These are phyloP conservation scores for Wickerhamomyces strasburgensis DNA, from an alignment of 805 yeast species.

Conservation along the genomic window DNA sequence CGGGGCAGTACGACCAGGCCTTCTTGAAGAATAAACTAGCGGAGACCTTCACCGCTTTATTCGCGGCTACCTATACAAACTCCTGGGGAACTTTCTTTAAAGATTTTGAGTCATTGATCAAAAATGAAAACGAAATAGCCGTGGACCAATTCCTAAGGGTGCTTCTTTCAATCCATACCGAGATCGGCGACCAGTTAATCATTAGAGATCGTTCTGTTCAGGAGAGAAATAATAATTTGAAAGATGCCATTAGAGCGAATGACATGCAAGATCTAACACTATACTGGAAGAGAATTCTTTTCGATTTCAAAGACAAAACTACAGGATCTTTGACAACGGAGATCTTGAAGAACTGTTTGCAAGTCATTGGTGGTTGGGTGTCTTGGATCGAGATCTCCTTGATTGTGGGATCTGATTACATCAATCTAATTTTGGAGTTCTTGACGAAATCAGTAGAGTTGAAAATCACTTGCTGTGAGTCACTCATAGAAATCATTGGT, in stretches of 20 bases:
- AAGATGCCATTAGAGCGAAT: slow-evolving; percentile 73
- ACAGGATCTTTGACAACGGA: slow-evolving; percentile 31
- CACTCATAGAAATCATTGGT: slow-evolving; percentile 59
- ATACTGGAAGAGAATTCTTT: slow-evolving; percentile 62
- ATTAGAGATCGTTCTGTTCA: slow-evolving; percentile 57
- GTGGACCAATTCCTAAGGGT: slow-evolving; percentile 73
- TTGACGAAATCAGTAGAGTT: slow-evolving; percentile 36
- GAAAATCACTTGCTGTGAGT: slow-evolving; percentile 28
- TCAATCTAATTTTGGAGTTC: slow-evolving; percentile 49
- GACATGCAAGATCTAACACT: slow-evolving; percentile 65
- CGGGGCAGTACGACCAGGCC: slow-evolving; percentile 30
- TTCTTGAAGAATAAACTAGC: slow-evolving; percentile 54
- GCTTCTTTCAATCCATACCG: slow-evolving; percentile 72
- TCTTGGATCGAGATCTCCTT: slow-evolving; percentile 64
- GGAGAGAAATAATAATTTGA: slow-evolving; percentile 64
- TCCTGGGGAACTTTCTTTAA: slow-evolving; percentile 48
- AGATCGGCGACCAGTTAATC: slow-evolving; percentile 89
- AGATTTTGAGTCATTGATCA: slow-evolving; percentile 38
- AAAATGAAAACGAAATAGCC: slow-evolving; percentile 25
- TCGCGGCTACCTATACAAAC: slow-evolving; percentile 41
- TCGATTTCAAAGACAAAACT: slow-evolving; percentile 28
- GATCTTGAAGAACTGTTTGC: slow-evolving; percentile 53
- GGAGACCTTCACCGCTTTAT: slow-evolving; percentile 48
- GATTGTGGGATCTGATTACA: slow-evolving; percentile 23
- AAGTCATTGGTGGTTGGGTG: slow-evolving; percentile 77